Evolutionary conservation across 257 asterid genomes (phyloP).

Genomic region (Catharanthus roseus): DNA sequence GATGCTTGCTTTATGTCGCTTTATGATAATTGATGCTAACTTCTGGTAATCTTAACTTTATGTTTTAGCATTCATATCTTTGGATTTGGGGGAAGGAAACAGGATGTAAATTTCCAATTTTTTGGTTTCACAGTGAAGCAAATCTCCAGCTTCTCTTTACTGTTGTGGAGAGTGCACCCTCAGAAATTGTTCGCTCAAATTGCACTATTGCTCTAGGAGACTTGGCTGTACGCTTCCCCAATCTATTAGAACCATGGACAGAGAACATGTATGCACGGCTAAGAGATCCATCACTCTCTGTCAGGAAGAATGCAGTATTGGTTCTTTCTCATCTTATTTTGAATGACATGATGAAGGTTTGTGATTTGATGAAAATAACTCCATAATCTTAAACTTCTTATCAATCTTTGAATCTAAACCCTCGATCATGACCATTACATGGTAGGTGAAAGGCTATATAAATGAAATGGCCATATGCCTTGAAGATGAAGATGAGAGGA

Average conservation of each 20-base stretch:
- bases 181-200: slow-evolving; percentile 91
- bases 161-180: slow-evolving; percentile 88
- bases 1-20: slow-evolving; percentile 88
- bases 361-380: slow-evolving; percentile 19
- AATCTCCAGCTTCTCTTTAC: slow-evolving; percentile 98
- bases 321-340: slow-evolving; percentile 96
- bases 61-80: slow-evolving; percentile 6
- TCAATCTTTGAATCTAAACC: slow-evolving; percentile 15
- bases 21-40: slow-evolving; percentile 85
- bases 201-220: slow-evolving; percentile 98
- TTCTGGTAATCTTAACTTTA: slow-evolving; percentile 57
- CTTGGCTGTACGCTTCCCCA: slow-evolving; percentile 93
- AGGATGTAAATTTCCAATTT: slow-evolving; percentile 11
- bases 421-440: slow-evolving; percentile 19
- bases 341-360: slow-evolving; percentile 99
- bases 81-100: slow-evolving; percentile 7
- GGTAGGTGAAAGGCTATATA: slow-evolving; percentile 88
- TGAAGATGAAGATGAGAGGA: slow-evolving; percentile 90
- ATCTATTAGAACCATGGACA: slow-evolving; percentile 97
- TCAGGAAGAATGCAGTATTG: slow-evolving; percentile 85
- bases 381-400: slow-evolving; percentile 7
- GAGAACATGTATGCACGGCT: slow-evolving; percentile 94
- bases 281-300: slow-evolving; percentile 72
- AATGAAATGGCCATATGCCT: slow-evolving; percentile 85
- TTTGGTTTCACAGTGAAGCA: slow-evolving; percentile 50